Conservation (phyloP, 1,139 yeast genomes). For the Protomyces inundatus region DNA sequence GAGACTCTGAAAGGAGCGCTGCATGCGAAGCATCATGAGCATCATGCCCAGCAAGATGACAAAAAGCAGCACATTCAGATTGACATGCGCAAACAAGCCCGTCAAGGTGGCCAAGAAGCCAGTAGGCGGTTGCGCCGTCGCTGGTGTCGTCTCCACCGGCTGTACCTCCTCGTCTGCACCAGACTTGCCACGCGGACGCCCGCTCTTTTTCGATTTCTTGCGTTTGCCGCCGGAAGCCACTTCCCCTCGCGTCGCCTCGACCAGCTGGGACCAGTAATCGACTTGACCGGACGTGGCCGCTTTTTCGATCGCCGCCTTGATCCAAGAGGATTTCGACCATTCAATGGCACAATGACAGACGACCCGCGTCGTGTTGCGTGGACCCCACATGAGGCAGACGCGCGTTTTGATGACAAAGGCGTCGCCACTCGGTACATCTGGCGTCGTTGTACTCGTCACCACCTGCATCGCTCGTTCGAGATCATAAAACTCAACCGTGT, state of each 20-base stretch:
- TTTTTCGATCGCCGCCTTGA: conserved; percentile 66
- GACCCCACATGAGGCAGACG: conserved; percentile 67
- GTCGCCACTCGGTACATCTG: conserved; percentile 93
- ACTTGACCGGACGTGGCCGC: conserved; percentile 90
- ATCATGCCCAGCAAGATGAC: conserved; percentile 15
- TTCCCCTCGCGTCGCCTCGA: conserved; percentile 51
- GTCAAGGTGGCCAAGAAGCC: not conserved
- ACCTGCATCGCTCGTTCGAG: conserved; percentile 54
- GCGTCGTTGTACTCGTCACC: conserved; percentile 67
- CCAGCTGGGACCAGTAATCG: conserved; percentile 56
- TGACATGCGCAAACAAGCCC: conserved; percentile 7
- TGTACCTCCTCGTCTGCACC: not conserved
- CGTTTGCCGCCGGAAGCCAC: conserved; percentile 32
- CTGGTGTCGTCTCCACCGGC: not conserved
- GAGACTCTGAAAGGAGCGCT: conserved; percentile 2
- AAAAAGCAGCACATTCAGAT: conserved; percentile 1
- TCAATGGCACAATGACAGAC: conserved; percentile 63
- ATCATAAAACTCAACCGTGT: conserved; percentile 61
- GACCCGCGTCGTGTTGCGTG: conserved; percentile 59
- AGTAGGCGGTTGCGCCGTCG: not conserved
- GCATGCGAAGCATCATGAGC: conserved; percentile 18
- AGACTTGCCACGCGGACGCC: conserved; percentile 29
- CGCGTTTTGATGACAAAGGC: conserved; percentile 71
- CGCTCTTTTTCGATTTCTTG: conserved; percentile 37
- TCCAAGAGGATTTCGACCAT: conserved; percentile 93